Base-by-base conservation (phyloP, 352 stramenopile genomes). In the Globisporangium recalcitrans region DNA sequence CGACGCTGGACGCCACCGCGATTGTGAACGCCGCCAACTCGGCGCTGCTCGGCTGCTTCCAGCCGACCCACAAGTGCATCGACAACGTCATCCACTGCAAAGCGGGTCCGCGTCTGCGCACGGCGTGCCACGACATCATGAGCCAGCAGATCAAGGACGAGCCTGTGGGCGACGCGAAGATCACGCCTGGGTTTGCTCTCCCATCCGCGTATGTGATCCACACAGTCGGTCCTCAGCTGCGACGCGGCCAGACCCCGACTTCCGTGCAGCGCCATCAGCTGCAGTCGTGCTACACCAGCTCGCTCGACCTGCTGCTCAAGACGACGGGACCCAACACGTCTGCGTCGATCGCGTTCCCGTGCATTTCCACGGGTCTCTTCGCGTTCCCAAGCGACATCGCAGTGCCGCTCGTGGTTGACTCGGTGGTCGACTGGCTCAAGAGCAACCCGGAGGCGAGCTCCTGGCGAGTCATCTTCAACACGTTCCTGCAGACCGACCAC, bases 41-140 rank as follows among this genome's bases (percentile, higher is more conserved):
- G 22, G 64, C 66, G 34, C 69, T 88, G 19, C 67, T 92, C n/a
- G 79, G 80, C 0, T 90, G 82, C 63, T 92, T 90, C 63, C 71
- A 85, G 61, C 80, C 80, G 24, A 72, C 75, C 4, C 80, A 90
- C 58, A 78, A 74, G 38, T 92, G 80, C 53, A 89, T 89, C 51
- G 79, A 92, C 69, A 90, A 90, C 31, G 72, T 88, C 34, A 90
- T 89, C 52, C 80, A 91, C 68, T 78, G 72, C 55, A 76, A 74
- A 55, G 74, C 80, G 0, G 80, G 78, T 1, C 80, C 78, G 21
- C 74, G 82, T 3, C 63, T 91, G 22, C 80, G 82, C 22, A 60
- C 72, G 0, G 78, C 74, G 21, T 92, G 83, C 48, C 55, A 73
- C 11, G 68, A 80, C 9, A 76, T 84, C 55, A 82, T 86, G 71